Evolutionary conservation across 345 rosid genomes (phyloP).

Genomic region (Syzygium aqueum): DNA sequence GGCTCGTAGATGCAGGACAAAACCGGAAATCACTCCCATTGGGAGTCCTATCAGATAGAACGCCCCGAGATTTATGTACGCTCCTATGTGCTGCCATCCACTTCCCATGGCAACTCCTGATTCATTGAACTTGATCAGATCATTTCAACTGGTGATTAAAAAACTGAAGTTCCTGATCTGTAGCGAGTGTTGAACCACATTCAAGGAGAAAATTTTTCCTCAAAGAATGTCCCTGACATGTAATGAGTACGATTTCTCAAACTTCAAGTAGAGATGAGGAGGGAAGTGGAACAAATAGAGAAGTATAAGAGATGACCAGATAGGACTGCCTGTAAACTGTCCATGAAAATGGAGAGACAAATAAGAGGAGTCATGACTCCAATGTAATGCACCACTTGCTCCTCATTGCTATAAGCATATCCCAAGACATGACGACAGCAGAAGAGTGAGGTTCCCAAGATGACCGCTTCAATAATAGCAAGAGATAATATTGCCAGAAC

Average conservation of each 20-base stretch:
- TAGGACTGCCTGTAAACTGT: conserved; percentile 28
- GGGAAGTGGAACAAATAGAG: not conserved
- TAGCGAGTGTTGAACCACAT: not conserved
- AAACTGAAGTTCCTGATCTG: not conserved
- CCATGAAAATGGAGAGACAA: conserved; percentile 22
- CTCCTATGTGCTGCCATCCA: conserved; percentile 33
- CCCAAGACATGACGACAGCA: conserved; percentile 20
- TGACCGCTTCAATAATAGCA: conserved; percentile 10
- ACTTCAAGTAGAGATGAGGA: not conserved
- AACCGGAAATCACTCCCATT: conserved; percentile 8
- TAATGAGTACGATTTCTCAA: not conserved
- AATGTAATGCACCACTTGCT: conserved; percentile 24
- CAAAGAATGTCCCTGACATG: not conserved
- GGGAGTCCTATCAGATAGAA: conserved; percentile 29
- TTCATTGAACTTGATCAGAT: not conserved
- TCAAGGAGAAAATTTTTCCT: not conserved
- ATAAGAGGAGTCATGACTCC: conserved; percentile 26
- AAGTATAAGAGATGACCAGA: conserved; percentile 18
- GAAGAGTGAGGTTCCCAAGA: conserved; percentile 16
- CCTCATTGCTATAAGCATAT: conserved; percentile 24
- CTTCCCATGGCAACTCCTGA: conserved; percentile 32
- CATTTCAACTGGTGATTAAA: not conserved
- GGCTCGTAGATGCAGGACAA: conserved; percentile 13
- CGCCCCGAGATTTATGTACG: conserved; percentile 21
- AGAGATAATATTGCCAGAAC: conserved; percentile 9